Evolutionary conservation across 179 eudicot species (phyloP), one percentile per base, ranked within the genome.

Genomic region (Silene coronaria): DNA sequence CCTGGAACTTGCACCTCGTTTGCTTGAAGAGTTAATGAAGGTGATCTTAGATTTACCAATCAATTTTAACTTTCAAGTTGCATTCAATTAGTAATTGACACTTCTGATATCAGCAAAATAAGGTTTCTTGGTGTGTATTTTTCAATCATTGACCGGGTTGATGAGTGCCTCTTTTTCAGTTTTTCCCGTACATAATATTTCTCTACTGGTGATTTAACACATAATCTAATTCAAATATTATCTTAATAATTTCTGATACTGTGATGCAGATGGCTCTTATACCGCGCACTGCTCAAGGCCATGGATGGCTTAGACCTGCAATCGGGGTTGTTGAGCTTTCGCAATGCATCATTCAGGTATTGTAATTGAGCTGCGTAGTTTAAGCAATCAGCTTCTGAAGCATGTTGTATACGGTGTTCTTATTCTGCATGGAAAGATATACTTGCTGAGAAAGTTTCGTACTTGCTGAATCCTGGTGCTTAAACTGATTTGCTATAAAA

Each of bases 291-390:
- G 66, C 90, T 76, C 91, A 88, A 76, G 97, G 97, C 66, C 96
- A 94, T 81, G 97, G 98, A 77, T 94, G 98, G 98, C 84, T 94
- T 65, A 89, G 98, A 84, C 97, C 98, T 79, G 94, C 97, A 67
- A 72, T 88, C 74, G 98, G 98, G 48, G 96, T 94, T 38, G 73
- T 94, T 77, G 97, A 94, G 88, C 97, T 94, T 70, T 92, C 96
- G 70, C 98, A 94, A 75, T 85, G 91, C 72, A 75, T 94, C 70
- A 80, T 92, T 79, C 98, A 94, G 98, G 98, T 94, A 63, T 62
- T 77, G 71, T 45, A 72, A 4, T n/a, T 36, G 57, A 34, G 36
- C 53, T 6, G 57, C 55, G 42, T 42, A 67, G 14, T 67, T 67
- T 38, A 42, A 21, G 24, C 23, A 21, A 67, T 19, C 14, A 64